Evolutionary conservation across 331 rosid species (phyloP).

Genomic region (Malus hybrid): DNA sequence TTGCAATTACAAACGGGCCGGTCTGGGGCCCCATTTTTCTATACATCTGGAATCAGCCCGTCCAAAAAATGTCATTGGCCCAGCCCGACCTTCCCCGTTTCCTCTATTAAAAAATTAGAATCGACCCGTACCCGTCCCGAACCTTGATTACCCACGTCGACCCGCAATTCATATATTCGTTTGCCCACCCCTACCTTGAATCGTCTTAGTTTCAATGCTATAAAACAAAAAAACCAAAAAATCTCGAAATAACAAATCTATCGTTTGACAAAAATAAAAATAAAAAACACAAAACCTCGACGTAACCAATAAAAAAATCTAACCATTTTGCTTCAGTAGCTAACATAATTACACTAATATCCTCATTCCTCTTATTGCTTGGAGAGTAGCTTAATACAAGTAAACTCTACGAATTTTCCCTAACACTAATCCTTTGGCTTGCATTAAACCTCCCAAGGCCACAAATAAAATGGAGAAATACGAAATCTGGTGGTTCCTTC

Average conservation of each 20-base stretch:
- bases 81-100: accelerated
- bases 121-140: too few species aligned
- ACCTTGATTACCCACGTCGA: too few species aligned
- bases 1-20: too few species aligned
- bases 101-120: too few species aligned
- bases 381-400: not conserved
- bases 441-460: not conserved
- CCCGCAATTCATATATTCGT: too few species aligned
- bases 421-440: slow-evolving; percentile 5
- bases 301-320: not conserved
- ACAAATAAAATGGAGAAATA: not conserved
- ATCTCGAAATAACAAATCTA: not conserved
- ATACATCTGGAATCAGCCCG: too few species aligned
- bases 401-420: not conserved
- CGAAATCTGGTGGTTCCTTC: not conserved
- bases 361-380: not conserved
- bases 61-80: too few species aligned
- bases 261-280: too few species aligned
- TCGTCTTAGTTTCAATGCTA: not conserved
- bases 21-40: too few species aligned
- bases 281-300: not conserved
- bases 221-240: not conserved
- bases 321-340: not conserved
- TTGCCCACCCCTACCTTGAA: too few species aligned
- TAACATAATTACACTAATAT: not conserved